These are phyloP conservation scores for Phellopilus nigrolimitatus DNA, from an alignment of 1,284 basidiomycete species.

Conservation along the genomic window DNA sequence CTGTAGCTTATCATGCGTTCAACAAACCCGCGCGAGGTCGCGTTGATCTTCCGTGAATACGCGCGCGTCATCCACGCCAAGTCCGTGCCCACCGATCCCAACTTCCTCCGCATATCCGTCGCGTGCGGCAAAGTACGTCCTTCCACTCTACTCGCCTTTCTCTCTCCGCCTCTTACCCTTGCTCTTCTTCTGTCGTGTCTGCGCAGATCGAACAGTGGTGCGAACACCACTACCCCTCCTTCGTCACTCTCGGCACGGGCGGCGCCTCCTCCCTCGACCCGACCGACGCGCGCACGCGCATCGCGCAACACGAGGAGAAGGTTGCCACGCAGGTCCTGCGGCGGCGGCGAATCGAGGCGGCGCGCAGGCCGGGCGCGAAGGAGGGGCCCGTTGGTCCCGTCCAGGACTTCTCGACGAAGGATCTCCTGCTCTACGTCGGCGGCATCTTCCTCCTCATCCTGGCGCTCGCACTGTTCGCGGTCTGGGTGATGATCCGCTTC, in stretches of 20 bases:
- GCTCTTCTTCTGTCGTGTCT: neutral
- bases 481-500: constrained; percentile 31
- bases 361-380: neutral
- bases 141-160: neutral
- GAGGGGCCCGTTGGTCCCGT: constrained; percentile 1
- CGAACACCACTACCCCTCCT: constrained; percentile 86
- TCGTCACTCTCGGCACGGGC: constrained; percentile 42
- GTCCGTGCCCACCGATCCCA: constrained; percentile 79
- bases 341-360: constrained; percentile 24
- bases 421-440: constrained; percentile 32
- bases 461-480: constrained; percentile 29
- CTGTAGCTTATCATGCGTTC: constrained; percentile 83
- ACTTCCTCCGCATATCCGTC: constrained; percentile 77
- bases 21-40: constrained; percentile 90
- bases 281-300: constrained; percentile 53
- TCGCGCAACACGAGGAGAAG: constrained; percentile 34
- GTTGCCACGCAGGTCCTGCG: constrained; percentile 33
- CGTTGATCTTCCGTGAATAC: constrained; percentile 83
- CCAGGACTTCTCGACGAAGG: constrained; percentile 22
- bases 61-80: constrained; percentile 81
- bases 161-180: neutral
- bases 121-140: constrained; percentile 68
- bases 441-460: constrained; percentile 39
- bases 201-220: constrained; percentile 86
- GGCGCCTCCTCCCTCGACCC: constrained; percentile 30